phyloP scores from a whole-genome alignment of 192 early-diverging fungal species.

The Coemansia sp. region DNA sequence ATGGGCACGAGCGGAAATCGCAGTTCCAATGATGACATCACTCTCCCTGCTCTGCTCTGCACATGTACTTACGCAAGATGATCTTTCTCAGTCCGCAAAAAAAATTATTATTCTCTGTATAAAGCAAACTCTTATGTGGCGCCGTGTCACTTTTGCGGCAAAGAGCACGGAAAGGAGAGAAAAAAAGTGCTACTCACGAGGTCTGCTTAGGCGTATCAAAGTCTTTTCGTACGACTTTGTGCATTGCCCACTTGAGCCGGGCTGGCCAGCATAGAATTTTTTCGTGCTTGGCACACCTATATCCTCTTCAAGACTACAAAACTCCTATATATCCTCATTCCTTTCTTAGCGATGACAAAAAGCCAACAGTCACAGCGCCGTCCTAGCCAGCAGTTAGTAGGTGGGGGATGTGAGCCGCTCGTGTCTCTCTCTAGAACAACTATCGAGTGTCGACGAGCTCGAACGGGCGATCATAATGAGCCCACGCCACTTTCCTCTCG shows the following conservation, averaged over 20 bases:
- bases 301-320: background rate
- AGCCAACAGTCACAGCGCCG: background rate
- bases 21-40: background rate
- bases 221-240: background rate
- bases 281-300: background rate
- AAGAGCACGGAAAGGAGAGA: background rate
- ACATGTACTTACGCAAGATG: background rate
- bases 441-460: conserved; percentile 40
- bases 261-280: background rate
- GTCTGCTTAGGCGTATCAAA: background rate
- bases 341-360: background rate
- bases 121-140: background rate
- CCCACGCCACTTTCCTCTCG: conserved; percentile 18
- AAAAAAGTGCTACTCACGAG: background rate
- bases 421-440: conserved; percentile 35
- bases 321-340: background rate
- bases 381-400: background rate
- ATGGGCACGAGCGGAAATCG: too few species aligned
- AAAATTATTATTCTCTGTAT: background rate
- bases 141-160: conserved; percentile 1
- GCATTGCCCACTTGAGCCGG: background rate
- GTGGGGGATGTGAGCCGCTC: conserved; percentile 39
- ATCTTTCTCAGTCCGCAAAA: background rate
- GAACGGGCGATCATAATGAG: conserved; percentile 1
- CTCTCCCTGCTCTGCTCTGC: background rate